These are phyloP conservation scores for Allium sativum DNA, from an alignment of 106 monocot species.

Conservation along the genomic window DNA sequence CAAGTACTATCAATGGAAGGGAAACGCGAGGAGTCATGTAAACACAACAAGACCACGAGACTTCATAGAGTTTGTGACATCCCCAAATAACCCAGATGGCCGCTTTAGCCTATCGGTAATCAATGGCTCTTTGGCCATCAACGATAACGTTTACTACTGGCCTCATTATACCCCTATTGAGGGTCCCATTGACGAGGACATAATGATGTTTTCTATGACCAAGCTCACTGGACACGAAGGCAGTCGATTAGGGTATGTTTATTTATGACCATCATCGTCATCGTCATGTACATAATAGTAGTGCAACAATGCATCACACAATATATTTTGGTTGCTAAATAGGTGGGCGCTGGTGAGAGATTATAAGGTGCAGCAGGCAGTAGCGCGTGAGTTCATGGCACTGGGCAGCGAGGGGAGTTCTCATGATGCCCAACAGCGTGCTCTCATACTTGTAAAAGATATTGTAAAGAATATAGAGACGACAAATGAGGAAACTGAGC, in stretches of 20 bases:
- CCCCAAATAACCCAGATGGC: constrained; percentile 70
- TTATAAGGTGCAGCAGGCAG: constrained; percentile 27
- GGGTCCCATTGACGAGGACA: constrained; percentile 47
- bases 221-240: constrained; percentile 9
- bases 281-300: too few relatives aligned
- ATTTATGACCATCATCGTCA: too few relatives aligned
- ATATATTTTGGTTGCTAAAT: neutral
- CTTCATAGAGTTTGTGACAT: constrained; percentile 22
- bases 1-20: constrained; percentile 39
- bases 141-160: constrained; percentile 77
- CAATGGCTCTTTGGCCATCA: constrained; percentile 33
- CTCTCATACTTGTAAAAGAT: constrained; percentile 45
- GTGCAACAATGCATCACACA: too few relatives aligned
- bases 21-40: constrained; percentile 23
- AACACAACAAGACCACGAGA: constrained; percentile 13
- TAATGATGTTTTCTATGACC: constrained; percentile 60
- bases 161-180: constrained; percentile 60
- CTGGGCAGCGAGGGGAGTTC: constrained; percentile 39
- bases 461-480: constrained; percentile 27
- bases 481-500: constrained; percentile 5
- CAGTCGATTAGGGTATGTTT: constrained; percentile 1
- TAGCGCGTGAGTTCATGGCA: constrained; percentile 8
- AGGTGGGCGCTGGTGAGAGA: constrained; percentile 75
- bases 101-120: constrained; percentile 24
- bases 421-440: constrained; percentile 51